These are phyloP conservation scores for Protomyces lactucae-debilis DNA, from an alignment of 1,139 yeast species.

Conservation along the genomic window DNA sequence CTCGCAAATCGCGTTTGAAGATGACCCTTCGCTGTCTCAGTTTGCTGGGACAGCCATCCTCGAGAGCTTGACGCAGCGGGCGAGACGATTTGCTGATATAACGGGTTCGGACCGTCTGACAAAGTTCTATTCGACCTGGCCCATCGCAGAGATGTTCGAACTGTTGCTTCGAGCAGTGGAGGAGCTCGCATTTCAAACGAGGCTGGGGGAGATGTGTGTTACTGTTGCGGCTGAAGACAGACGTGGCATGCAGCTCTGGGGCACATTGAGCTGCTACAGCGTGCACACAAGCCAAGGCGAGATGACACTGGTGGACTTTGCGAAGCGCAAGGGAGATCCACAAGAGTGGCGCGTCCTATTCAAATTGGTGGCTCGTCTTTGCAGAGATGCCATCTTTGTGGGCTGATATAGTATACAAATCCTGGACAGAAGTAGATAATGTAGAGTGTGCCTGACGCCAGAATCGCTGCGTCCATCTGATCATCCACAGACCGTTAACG, in stretches of 20 bases:
- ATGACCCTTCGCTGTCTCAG: conserved; percentile 52
- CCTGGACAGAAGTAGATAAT: neutral
- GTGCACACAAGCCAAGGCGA: conserved; percentile 36
- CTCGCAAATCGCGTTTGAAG: conserved; percentile 25
- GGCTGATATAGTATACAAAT: conserved; percentile 5
- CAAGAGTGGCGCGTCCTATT: conserved; percentile 63
- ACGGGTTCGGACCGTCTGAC: conserved; percentile 47
- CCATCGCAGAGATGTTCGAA: conserved; percentile 39
- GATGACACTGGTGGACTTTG: conserved; percentile 45
- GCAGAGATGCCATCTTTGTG: conserved; percentile 11
- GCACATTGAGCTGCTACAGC: conserved; percentile 43
- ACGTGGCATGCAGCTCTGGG: conserved; percentile 49
- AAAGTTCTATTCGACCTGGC: conserved; percentile 47
- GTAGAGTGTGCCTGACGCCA: neutral
- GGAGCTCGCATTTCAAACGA: conserved; percentile 36
- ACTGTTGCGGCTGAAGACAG: conserved; percentile 41
- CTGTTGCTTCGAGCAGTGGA: conserved; percentile 42
- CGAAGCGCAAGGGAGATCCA: conserved; percentile 57
- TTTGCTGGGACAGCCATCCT: conserved; percentile 40
- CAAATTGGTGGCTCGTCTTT: conserved; percentile 37
- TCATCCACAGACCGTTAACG: too few species aligned
- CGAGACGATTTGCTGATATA: conserved; percentile 37
- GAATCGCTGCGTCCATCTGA: too few species aligned
- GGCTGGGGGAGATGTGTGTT: conserved; percentile 27
- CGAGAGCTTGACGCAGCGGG: conserved; percentile 37